A percentile compares a stretch with the other conserved stretches of the same genome.
phyloP scores from a whole-genome alignment of 768 basidiomycete genomes.

The Clathrus columnatus region DNA sequence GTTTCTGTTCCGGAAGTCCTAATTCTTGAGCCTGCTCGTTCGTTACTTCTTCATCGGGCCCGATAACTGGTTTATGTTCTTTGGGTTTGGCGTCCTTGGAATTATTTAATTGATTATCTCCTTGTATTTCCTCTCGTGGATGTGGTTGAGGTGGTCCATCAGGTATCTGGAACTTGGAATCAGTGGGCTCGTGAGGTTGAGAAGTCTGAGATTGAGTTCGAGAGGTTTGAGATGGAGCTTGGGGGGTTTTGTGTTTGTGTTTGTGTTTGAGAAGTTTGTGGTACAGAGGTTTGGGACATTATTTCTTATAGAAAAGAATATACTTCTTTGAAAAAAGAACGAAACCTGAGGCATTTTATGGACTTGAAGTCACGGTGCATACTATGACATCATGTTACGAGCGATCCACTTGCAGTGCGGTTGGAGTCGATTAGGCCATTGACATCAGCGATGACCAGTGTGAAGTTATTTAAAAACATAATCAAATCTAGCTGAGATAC shows the following conservation, averaged over 20 bases:
- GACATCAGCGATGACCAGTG: neutral
- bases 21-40: slow-evolving; percentile 12
- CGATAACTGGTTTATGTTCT: neutral
- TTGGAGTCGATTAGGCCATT: neutral
- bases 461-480: neutral
- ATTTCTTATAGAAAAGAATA: neutral
- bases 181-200: neutral
- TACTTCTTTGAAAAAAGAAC: neutral
- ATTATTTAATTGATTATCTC: neutral
- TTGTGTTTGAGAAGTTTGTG: neutral
- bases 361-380: too few species aligned
- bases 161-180: neutral
- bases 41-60: neutral
- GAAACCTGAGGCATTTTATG: neutral
- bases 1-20: slow-evolving; percentile 30
- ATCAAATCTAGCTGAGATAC: too few species aligned
- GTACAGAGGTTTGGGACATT: neutral
- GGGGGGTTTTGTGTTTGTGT: too few species aligned
- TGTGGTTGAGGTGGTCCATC: neutral
- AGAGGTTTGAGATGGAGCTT: too few species aligned
- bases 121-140: neutral
- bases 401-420: neutral
- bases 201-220: too few species aligned
- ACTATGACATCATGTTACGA: neutral
- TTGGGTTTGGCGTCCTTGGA: neutral